Evolutionary conservation across 768 basidiomycete species (phyloP).

Genomic region (Trametes sanguinea): DNA sequence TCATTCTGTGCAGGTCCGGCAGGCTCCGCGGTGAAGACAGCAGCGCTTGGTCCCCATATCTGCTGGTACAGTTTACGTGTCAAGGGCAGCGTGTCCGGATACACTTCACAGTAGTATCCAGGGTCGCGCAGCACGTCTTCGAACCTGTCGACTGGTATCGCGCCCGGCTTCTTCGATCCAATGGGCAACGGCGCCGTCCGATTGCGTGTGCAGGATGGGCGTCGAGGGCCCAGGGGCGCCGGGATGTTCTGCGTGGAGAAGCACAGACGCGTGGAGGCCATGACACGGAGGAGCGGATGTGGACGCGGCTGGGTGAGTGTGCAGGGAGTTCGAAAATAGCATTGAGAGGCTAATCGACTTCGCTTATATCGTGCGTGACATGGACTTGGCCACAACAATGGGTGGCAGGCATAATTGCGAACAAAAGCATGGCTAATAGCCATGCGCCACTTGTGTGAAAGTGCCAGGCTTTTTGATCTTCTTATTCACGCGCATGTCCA

Average conservation of each 20-base stretch:
- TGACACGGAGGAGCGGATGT: background rate
- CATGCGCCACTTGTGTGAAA: no score
- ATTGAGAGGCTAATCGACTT: no score
- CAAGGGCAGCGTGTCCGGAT: slow-evolving; percentile 2
- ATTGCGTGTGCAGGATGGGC: background rate
- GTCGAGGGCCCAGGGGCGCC: background rate
- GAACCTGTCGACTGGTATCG: background rate
- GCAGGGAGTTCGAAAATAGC: no score
- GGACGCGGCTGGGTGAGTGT: no score
- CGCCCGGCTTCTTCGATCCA: background rate
- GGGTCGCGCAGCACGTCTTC: slow-evolving; percentile 1
- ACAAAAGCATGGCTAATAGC: no score
- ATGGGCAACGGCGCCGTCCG: background rate
- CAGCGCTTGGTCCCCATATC: background rate
- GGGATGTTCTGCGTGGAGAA: background rate
- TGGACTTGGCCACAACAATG: no score
- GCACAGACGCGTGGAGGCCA: background rate
- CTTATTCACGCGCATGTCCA: background rate
- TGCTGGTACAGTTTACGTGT: slow-evolving; percentile 1
- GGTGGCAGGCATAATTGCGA: no score
- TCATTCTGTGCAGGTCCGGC: no score
- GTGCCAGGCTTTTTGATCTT: no score
- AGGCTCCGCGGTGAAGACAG: background rate
- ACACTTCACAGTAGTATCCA: background rate
- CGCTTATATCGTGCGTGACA: no score